Base-by-base conservation (phyloP, 2,329 filamentous ascomycete species). In the Zopfia rhizophila region DNA sequence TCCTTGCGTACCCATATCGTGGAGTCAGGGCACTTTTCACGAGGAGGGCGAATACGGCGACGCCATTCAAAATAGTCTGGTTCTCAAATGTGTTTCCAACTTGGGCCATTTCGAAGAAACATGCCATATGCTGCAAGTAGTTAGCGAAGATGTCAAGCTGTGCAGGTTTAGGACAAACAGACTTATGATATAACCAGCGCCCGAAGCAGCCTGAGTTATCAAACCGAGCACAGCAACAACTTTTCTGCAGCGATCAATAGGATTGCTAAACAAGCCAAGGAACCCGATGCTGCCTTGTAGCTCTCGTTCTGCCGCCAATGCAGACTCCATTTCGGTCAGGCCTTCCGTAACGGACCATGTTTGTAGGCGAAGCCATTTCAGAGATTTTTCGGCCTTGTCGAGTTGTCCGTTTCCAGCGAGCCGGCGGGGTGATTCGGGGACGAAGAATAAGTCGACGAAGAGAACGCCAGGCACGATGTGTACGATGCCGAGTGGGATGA, bases 81-180 rank as follows among this genome's bases (percentile, higher is more conserved):
- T 83, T 84, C 56, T 79, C 77, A 58, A 84, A 84, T 6, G 81
- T 75, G 36, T 80, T 74, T 22, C 77, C 73, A 3, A 84, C 78
- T 32, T 78, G 73, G 24, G 82, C 80, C 78, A 84, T 83, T 56
- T 79, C 75, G 60, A 85, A 82, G 72, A 84, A 84, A 63, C 84
- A 85, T 1, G 81, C 83, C 56, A 65, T 68, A 48, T 62, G 68
- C n/a, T n/a, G n/a, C n/a, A n/a, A n/a, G n/a, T n/a, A n/a, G n/a
- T n/a, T n/a, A n/a, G n/a, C n/a, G n/a, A n/a, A n/a, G n/a, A n/a
- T n/a, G n/a, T n/a, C n/a, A n/a, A n/a, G n/a, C n/a, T n/a, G n/a
- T n/a, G n/a, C n/a, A n/a, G n/a, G n/a, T n/a, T n/a, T n/a, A n/a
- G n/a, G n/a, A n/a, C n/a, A n/a, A n/a, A n/a, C n/a, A n/a, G n/a